A percentile compares a stretch with the other conserved stretches of the same genome.
Conservation (phyloP, 805 yeast genomes). For the Candida sonorensis region DNA sequence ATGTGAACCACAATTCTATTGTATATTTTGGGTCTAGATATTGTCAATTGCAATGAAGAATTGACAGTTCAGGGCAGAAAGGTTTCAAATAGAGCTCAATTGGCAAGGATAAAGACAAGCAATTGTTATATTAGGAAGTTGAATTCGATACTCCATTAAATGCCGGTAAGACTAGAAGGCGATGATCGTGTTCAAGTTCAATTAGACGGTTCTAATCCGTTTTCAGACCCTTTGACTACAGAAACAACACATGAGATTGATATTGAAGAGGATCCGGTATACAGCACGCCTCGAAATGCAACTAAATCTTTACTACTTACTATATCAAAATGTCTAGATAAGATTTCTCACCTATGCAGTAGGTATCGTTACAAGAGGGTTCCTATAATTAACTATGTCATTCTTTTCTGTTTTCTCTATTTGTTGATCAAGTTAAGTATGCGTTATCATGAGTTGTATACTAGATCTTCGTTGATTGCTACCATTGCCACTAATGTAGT, state of each 20-base stretch:
- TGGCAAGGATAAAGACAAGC: too few species aligned
- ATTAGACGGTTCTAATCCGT: too few species aligned
- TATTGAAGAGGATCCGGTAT: background rate
- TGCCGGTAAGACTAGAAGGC: background rate
- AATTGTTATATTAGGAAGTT: too few species aligned
- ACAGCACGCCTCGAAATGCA: background rate
- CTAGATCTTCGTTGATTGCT: slow-evolving; percentile 61
- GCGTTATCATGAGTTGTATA: slow-evolving; percentile 54
- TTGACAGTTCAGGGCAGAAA: too few species aligned
- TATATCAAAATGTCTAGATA: slow-evolving; percentile 1
- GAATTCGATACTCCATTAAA: background rate
- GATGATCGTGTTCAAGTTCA: too few species aligned
- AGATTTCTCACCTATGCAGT: slow-evolving; percentile 9
- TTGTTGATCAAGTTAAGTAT: slow-evolving; percentile 48
- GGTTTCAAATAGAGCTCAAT: too few species aligned
- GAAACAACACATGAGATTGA: too few species aligned
- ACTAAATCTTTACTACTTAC: too few species aligned
- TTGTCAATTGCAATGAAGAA: too few species aligned
- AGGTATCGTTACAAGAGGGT: slow-evolving; percentile 32
- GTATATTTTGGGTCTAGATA: too few species aligned
- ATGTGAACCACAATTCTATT: too few species aligned
- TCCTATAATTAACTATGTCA: slow-evolving; percentile 50
- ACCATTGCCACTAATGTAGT: slow-evolving; percentile 75
- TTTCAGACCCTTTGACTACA: too few species aligned
- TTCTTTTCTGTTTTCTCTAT: slow-evolving; percentile 41